These are phyloP conservation scores for Podospora tetraspora DNA, from an alignment of 495 filamentous ascomycete species.

Conservation along the genomic window DNA sequence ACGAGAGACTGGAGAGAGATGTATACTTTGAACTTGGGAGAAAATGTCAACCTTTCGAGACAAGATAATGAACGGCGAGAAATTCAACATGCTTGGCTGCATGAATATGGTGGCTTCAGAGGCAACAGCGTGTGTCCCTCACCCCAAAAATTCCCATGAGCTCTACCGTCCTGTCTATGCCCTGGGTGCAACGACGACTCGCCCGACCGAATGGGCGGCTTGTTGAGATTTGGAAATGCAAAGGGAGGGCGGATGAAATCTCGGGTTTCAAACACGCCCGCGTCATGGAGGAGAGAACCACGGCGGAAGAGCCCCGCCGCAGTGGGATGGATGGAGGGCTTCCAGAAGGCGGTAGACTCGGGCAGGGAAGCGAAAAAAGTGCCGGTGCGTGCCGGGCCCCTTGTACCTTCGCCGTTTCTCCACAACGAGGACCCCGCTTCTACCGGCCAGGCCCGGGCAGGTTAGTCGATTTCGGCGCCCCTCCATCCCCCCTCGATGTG, in stretches of 20 bases:
- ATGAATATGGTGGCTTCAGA: background rate
- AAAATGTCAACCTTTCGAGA: background rate
- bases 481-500: background rate
- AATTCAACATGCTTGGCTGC: background rate
- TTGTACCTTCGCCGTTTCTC: background rate
- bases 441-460: background rate
- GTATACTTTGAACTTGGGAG: background rate
- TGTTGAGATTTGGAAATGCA: background rate
- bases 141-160: background rate
- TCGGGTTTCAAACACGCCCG: background rate
- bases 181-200: background rate
- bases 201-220: background rate
- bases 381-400: background rate
- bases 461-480: background rate
- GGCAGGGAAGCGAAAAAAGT: background rate
- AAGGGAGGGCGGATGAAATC: background rate
- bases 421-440: background rate
- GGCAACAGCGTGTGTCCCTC: too few species aligned
- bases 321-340: background rate
- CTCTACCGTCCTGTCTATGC: background rate
- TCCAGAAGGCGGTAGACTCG: background rate
- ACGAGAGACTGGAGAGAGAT: background rate
- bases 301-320: background rate
- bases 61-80: background rate
- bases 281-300: background rate